Percentiles rank a stretch among this genome's conserved stretches.
Conservation (phyloP, 129 eudicot species). For the Helianthus tuberosus region DNA sequence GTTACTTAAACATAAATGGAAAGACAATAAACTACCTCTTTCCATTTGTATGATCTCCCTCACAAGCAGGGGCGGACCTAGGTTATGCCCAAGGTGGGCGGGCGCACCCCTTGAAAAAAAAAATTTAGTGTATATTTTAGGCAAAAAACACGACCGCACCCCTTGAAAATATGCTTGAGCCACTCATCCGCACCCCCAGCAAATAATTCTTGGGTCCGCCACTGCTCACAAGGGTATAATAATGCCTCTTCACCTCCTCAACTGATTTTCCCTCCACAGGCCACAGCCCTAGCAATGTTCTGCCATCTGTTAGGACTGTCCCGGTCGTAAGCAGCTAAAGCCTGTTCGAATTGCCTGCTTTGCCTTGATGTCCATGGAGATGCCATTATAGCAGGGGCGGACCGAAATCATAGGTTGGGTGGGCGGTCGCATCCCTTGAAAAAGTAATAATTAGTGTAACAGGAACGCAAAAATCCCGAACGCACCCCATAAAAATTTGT, state of each 20-base stretch:
- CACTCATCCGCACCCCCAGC: too few species aligned
- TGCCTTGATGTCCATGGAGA: conserved; percentile 66
- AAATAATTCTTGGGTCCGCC: too few species aligned
- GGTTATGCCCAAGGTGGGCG: too few species aligned
- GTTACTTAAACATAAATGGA: background rate
- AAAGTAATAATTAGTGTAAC: too few species aligned
- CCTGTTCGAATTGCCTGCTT: conserved; percentile 83
- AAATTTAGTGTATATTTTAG: too few species aligned
- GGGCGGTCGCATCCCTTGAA: too few species aligned
- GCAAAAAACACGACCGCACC: too few species aligned
- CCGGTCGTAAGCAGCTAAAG: conserved; percentile 67
- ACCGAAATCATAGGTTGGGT: too few species aligned
- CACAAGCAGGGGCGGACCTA: conserved; percentile 65
- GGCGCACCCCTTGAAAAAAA: too few species aligned
- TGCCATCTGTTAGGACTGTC: conserved; percentile 85
- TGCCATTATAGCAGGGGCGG: conserved; percentile 41
- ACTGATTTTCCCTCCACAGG: conserved; percentile 74
- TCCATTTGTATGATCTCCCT: conserved; percentile 77
- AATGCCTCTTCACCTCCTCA: conserved; percentile 84
- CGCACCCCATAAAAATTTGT: too few species aligned
- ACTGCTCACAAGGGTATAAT: conserved; percentile 56
- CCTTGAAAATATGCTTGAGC: too few species aligned
- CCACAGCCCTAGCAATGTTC: conserved; percentile 65
- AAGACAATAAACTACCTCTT: conserved; percentile 49
- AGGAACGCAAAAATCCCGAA: too few species aligned